Evolutionary conservation across 257 asterid genomes (phyloP), one percentile per base, ranked within the genome.

Genomic region (Jasminum sambac): DNA sequence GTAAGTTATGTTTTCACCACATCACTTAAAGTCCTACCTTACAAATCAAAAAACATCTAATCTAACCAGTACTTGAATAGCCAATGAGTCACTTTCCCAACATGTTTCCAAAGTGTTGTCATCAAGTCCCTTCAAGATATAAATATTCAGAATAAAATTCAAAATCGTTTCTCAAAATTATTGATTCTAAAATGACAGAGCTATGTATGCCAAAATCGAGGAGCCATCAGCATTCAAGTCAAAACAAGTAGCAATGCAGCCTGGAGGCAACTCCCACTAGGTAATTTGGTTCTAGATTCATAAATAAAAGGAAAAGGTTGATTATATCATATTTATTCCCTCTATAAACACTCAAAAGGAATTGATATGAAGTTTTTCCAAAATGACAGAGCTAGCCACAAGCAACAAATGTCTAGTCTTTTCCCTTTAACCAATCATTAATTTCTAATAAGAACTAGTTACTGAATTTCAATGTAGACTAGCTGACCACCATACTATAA

Each of bases 1-100:
- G 46, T 16, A 60, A 26, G 3, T 57, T 66, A 64, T 23, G 64
- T 77, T 66, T 67, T 60, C 66, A 72, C 38, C 67, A 70, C 58
- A 68, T 64, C 60, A 64, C 26, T 69, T 55, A 68, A 63, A 74
- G 43, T 64, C 64, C 59, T 42, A 34, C 71, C 36, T 61, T 50
- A 50, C 61, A 70, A n/a, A 40, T 25, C 61, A 74, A 78, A 70
- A 42, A 50, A 46, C 57, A 69, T 57, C 38, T 75, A 13, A 72
- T 48, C 81, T 25, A 42, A 40, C 55, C 57, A 43, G 38, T 3
- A 16, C 42, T 26, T n/a, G 41, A 37, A 61, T 65, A 39, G 40
- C 16, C 16, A 25, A 13, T 19, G 26, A 26, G 23, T 23, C 70
- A 63, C 17, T 58, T 74, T 74, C 72, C 57, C 50, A 30, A 37